These are phyloP conservation scores for Fusarium gaditjirri DNA, from an alignment of 2,329 filamentous ascomycete species.

Conservation along the genomic window DNA sequence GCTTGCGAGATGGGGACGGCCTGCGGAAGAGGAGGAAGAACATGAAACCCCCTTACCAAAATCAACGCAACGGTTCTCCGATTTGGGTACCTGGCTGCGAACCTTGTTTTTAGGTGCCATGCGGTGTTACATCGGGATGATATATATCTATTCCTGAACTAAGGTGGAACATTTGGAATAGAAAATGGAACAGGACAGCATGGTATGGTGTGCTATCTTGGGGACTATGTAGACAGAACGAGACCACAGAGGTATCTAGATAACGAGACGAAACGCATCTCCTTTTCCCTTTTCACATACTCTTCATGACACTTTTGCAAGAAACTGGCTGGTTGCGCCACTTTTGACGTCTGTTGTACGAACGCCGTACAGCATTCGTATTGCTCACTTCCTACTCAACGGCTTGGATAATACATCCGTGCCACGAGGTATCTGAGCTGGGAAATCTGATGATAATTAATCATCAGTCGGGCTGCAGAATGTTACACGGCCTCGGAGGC, in stretches of 20 bases:
- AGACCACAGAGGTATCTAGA: slow-evolving; percentile 19
- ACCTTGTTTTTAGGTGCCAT: slow-evolving; percentile 34
- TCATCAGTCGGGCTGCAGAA: not conserved
- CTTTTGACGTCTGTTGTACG: slow-evolving; percentile 41
- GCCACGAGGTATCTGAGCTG: slow-evolving; percentile 3
- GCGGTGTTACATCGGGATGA: slow-evolving; percentile 42
- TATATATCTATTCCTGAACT: slow-evolving; percentile 13
- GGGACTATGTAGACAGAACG: slow-evolving; percentile 23
- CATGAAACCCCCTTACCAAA: slow-evolving; percentile 1
- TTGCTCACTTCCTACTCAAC: slow-evolving; percentile 20
- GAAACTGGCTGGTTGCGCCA: slow-evolving; percentile 11
- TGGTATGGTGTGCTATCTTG: slow-evolving; percentile 3
- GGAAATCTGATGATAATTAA: not conserved
- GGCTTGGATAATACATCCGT: slow-evolving; percentile 7
- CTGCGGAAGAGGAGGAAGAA: not conserved
- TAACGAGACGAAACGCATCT: slow-evolving; percentile 34
- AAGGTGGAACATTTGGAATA: slow-evolving; percentile 13
- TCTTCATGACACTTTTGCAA: not conserved
- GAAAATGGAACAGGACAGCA: slow-evolving; percentile 12
- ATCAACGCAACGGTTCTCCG: not conserved
- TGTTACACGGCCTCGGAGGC: slow-evolving; percentile 6
- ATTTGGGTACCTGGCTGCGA: slow-evolving; percentile 36
- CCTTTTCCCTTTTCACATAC: slow-evolving; percentile 8
- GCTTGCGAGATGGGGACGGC: slow-evolving; percentile 29
- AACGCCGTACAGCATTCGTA: slow-evolving; percentile 35